phyloP scores from a whole-genome alignment of 139 green algal species.

The Micromonas pusilla region DNA sequence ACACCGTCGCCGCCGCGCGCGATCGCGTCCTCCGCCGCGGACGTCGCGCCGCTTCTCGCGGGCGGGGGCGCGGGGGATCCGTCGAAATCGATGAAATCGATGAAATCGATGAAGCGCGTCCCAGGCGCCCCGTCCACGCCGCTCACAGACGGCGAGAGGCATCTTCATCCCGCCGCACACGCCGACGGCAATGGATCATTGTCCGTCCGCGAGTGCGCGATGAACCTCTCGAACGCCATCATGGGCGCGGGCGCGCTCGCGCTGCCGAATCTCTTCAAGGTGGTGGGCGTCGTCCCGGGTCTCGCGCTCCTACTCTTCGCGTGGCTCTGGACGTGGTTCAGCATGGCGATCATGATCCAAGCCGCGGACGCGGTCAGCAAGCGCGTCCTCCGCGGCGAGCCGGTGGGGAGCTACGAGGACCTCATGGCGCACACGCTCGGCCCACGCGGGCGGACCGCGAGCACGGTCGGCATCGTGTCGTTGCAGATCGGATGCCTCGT shows the following conservation, averaged over 20 bases:
- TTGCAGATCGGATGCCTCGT: not conserved
- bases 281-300: not conserved
- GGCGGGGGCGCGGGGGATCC: no score
- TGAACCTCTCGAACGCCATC: slow-evolving; percentile 2
- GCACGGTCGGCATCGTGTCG: not conserved
- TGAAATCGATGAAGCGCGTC: no score
- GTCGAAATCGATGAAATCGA: no score
- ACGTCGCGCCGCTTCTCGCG: no score
- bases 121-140: no score
- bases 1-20: no score
- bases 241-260: not conserved
- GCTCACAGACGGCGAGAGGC: no score
- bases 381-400: not conserved
- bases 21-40: no score
- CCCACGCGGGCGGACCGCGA: not conserved
- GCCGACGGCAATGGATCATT: no score
- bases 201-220: not conserved
- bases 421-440: not conserved
- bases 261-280: not conserved
- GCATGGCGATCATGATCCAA: not conserved
- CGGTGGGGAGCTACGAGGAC: not conserved
- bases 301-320: not conserved
- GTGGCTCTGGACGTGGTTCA: not conserved
- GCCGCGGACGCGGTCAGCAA: not conserved
- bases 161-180: no score